Percentiles rank a stretch among this genome's conserved stretches.
Conservation (phyloP, 2,329 filamentous ascomycete species). For the Pyricularia sp. region DNA sequence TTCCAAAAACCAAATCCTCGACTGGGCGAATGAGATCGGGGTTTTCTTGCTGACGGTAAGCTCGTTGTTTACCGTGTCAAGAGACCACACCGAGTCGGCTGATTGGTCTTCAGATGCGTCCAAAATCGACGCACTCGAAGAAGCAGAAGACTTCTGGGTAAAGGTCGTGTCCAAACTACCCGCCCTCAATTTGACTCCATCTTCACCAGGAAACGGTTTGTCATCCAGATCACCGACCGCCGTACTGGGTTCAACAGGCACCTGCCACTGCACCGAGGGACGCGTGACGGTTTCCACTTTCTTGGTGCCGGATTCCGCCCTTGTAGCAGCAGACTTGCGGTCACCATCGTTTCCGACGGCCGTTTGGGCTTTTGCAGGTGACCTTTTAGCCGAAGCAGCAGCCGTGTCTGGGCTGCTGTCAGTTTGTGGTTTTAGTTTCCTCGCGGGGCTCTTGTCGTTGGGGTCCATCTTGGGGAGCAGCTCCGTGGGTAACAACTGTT, state of each 20-base stretch:
- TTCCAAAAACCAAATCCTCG: slow-evolving; percentile 23
- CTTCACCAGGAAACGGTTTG: neutral
- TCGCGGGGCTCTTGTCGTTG: neutral
- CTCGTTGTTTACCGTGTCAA: neutral
- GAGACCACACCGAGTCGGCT: neutral
- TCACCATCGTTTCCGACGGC: neutral
- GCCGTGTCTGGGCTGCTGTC: neutral
- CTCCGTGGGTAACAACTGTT: neutral
- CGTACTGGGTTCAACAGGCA: neutral
- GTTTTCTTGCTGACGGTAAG: neutral
- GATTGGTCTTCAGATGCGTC: neutral
- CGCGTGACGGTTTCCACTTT: neutral
- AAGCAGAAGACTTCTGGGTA: neutral
- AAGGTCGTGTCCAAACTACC: neutral
- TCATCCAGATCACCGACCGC: neutral
- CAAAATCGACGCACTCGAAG: neutral
- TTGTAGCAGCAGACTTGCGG: neutral
- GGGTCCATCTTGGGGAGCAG: neutral
- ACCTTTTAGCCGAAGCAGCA: neutral
- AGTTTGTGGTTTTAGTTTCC: neutral
- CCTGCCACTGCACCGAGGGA: neutral
- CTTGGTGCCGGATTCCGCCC: neutral
- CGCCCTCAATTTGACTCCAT: neutral
- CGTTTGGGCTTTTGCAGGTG: neutral
- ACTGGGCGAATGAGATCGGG: neutral